Conservation (phyloP, 345 rosid genomes). For the Brassica carinata region DNA sequence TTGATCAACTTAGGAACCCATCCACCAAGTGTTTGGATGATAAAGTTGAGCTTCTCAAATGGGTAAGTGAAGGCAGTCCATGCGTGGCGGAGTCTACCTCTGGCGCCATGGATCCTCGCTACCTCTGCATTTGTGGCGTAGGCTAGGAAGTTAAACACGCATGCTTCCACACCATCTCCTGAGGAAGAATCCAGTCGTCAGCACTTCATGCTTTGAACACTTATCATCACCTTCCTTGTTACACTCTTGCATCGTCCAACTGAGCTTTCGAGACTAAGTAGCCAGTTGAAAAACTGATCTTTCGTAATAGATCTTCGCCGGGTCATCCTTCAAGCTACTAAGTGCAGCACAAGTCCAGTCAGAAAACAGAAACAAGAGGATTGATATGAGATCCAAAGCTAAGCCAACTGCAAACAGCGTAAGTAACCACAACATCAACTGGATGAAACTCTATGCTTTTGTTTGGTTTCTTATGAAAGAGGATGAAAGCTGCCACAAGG, state of each 20-base stretch:
- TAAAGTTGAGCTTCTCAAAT: neutral
- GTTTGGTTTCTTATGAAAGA: slow-evolving; percentile 45
- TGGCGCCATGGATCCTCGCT: slow-evolving; percentile 29
- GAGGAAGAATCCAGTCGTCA: slow-evolving; percentile 36
- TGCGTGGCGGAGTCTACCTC: slow-evolving; percentile 18
- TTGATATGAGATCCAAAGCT: slow-evolving; percentile 46
- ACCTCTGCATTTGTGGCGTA: slow-evolving; percentile 48
- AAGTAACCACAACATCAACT: slow-evolving; percentile 54
- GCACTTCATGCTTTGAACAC: slow-evolving; percentile 5
- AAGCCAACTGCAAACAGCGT: slow-evolving; percentile 54
- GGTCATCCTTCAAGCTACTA: slow-evolving; percentile 16
- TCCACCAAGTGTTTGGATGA: neutral
- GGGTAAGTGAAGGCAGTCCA: neutral
- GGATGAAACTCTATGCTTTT: slow-evolving; percentile 27
- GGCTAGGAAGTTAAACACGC: slow-evolving; percentile 50
- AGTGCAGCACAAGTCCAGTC: slow-evolving; percentile 54
- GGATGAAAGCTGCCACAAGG: slow-evolving; percentile 36
- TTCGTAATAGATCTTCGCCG: neutral
- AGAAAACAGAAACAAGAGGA: slow-evolving; percentile 53
- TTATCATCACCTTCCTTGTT: neutral
- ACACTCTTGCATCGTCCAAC: slow-evolving; percentile 9
- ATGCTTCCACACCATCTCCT: slow-evolving; percentile 64
- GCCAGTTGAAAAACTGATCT: slow-evolving; percentile 17
- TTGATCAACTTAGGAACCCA: neutral
- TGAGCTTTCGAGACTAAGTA: slow-evolving; percentile 23